Evolutionary conservation across 2,329 filamentous ascomycete genomes (phyloP).

Genomic region (Ophiostoma fasciatum): DNA sequence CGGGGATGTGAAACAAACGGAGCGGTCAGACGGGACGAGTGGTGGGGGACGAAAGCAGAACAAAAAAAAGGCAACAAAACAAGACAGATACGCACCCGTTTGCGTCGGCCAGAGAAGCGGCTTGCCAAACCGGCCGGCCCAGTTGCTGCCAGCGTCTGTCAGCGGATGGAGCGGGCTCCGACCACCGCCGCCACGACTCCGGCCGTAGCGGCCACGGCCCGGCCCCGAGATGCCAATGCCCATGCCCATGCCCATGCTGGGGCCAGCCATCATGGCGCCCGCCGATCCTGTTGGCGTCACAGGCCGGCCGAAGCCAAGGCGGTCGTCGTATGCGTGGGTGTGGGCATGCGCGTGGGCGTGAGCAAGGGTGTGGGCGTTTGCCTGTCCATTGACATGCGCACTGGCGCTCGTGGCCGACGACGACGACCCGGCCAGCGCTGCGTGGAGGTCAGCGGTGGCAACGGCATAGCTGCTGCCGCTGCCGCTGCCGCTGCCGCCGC

Average conservation of each 20-base stretch:
- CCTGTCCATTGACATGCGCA: no score
- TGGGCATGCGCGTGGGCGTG: no score
- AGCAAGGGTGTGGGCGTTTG: no score
- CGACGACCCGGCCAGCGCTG: no score
- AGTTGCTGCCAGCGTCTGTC: conserved; percentile 41
- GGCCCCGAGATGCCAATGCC: conserved; percentile 74
- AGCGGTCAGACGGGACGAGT: no score
- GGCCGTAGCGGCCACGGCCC: conserved; percentile 71
- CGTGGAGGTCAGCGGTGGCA: no score
- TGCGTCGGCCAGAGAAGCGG: conserved; percentile 18
- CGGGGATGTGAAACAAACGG: no score
- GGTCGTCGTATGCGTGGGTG: no score
- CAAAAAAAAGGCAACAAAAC: background rate
- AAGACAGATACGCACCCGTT: conserved; percentile 11
- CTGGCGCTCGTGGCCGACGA: conserved; percentile 11
- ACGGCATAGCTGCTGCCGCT: conserved; percentile 52
- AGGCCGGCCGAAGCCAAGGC: no score
- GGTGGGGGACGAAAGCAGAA: background rate
- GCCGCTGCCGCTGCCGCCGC: conserved; percentile 70
- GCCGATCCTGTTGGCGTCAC: no score
- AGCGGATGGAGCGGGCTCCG: conserved; percentile 48
- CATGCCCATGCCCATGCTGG: no score
- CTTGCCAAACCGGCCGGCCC: conserved; percentile 34
- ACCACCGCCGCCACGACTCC: conserved; percentile 42
- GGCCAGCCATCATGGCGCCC: no score